Evolutionary conservation across 2,329 filamentous ascomycete genomes (phyloP), one percentile per base, ranked within the genome.

Genomic region (Sporothrix luriei): DNA sequence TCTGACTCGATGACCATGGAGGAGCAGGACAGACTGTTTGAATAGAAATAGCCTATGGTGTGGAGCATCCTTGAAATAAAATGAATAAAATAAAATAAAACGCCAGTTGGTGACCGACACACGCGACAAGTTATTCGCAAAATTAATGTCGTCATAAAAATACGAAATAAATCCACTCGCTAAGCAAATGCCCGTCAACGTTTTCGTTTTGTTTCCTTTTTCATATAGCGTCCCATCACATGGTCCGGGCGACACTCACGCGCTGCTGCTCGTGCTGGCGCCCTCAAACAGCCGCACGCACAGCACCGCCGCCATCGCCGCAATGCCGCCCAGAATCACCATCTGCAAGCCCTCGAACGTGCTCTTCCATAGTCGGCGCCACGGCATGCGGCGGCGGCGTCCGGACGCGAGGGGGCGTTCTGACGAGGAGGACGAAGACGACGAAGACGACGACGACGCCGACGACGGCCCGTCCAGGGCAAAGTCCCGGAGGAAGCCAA

Each of bases 301-400:
- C 21, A 77, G 48, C 4, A 78, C 75, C 10, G 77, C 77, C 10
- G 75, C 75, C 3, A 75, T 65, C 7, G 76, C 76, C 1, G 76
- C 77, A 29, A 77, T 73, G 21, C 75, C 75, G 3, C 77, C 76
- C 19, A 78, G 65, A 0, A 76, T 69, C 16, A 77, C 77, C 77
- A 78, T 78, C 68, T 77, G 75, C 40, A 74, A 11, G 14, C 76
- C 76, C 57, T 78, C 76, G 69, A 73, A 75, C 0, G 71, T 40
- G 66, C 76, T 75, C 49, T 70, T 70, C 24, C 74, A 46, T 10
- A 78, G 52, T 26, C 74, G 70, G 1, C 43, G 46, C 75, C 75
- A 77, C 6, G 68, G 71, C 3, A 74, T 54, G 40, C 68, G 57
- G 38, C 26, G 57, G 38, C 26, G 64, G 11, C 51, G 21, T 19